Evolutionary conservation across 495 filamentous ascomycete species (phyloP).

Genomic region (Massariosphaeria phaeospora): DNA sequence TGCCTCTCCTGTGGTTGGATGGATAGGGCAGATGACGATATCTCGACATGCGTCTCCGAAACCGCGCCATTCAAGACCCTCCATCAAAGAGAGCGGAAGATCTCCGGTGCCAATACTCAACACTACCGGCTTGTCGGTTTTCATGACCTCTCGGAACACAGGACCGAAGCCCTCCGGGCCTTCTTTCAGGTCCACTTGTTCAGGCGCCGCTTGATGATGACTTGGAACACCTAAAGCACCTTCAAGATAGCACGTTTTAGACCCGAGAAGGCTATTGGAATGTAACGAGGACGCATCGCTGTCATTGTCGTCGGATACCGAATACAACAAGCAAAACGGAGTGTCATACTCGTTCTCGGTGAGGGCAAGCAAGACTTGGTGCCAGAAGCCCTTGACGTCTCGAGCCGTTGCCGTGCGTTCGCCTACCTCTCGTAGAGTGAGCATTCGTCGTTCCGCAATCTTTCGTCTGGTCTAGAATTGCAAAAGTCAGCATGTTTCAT

Average conservation of each 20-base stretch:
- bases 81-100: constrained; percentile 52
- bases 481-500: too few species aligned
- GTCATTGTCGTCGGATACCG: constrained; percentile 33
- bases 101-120: constrained; percentile 55
- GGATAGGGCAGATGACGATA: constrained; percentile 64
- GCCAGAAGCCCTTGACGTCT: constrained; percentile 47
- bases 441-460: constrained; percentile 38
- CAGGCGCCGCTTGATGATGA: constrained; percentile 51
- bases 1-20: constrained; percentile 60
- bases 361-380: constrained; percentile 28
- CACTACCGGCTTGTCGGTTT: constrained; percentile 52
- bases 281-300: constrained; percentile 48
- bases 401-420: constrained; percentile 62
- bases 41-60: constrained; percentile 60
- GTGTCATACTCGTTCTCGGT: constrained; percentile 33
- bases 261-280: constrained; percentile 51
- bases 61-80: constrained; percentile 59
- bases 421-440: constrained; percentile 55
- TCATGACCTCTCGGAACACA: constrained; percentile 64
- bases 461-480: constrained; percentile 35
- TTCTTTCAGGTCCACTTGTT: constrained; percentile 54
- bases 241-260: constrained; percentile 56
- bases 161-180: constrained; percentile 60
- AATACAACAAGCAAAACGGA: constrained; percentile 37
- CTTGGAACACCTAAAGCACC: constrained; percentile 59